Evolutionary conservation across 2,329 filamentous ascomycete genomes (phyloP).

Genomic region (Apiospora malaysiana): DNA sequence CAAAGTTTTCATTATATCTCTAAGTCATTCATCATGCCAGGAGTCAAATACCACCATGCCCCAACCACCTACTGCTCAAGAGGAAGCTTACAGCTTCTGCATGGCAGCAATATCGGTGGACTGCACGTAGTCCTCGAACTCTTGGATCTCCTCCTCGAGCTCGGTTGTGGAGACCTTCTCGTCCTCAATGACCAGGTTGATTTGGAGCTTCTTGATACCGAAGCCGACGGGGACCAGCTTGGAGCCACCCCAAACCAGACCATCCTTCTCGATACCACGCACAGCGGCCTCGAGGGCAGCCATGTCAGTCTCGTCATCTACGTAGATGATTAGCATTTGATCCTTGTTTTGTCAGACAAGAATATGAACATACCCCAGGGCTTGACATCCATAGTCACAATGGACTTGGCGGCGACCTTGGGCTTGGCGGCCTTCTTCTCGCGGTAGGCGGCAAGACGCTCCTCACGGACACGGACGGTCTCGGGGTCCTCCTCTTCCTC

Average conservation of each 20-base stretch:
- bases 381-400: slow-evolving; percentile 96
- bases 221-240: slow-evolving; percentile 90
- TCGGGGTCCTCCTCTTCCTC: slow-evolving; percentile 83
- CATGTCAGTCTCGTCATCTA: slow-evolving; percentile 95
- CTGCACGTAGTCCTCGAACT: slow-evolving; percentile 94
- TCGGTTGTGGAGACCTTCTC: slow-evolving; percentile 91
- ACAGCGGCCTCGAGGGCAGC: slow-evolving; percentile 79
- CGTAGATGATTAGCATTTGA: slow-evolving; percentile 25
- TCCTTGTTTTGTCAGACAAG: not conserved
- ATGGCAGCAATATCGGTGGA: slow-evolving; percentile 89
- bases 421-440: slow-evolving; percentile 96
- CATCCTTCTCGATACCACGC: slow-evolving; percentile 85
- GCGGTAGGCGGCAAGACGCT: slow-evolving; percentile 90
- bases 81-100: slow-evolving; percentile 81
- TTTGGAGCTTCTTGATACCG: slow-evolving; percentile 99
- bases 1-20: slow-evolving; percentile 33
- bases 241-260: slow-evolving; percentile 93
- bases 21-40: slow-evolving; percentile 40
- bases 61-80: slow-evolving; percentile 27
- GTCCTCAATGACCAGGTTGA: slow-evolving; percentile 97
- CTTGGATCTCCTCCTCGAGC: slow-evolving; percentile 82
- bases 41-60: slow-evolving; percentile 30
- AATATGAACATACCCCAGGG: slow-evolving; percentile 82
- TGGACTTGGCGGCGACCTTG: slow-evolving; percentile 93
- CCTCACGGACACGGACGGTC: slow-evolving; percentile 82